Percentiles rank a stretch among this genome's conserved stretches.
These are phyloP conservation scores for Tilletia setariae DNA, from an alignment of 1,284 basidiomycete species.

Conservation along the genomic window DNA sequence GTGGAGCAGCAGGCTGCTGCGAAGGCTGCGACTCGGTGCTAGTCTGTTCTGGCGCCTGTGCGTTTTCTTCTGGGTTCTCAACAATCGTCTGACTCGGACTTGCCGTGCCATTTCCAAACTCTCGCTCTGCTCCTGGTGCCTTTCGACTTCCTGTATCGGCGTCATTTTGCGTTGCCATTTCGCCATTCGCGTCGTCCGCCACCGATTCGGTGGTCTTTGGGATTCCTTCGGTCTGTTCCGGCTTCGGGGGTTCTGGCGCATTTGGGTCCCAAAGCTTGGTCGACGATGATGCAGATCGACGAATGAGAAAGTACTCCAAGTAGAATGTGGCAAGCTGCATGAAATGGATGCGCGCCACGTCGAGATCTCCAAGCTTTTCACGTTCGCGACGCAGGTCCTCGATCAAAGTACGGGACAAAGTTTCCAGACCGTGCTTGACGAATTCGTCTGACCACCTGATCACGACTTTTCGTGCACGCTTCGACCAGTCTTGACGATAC, in stretches of 20 bases:
- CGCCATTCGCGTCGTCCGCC: constrained; percentile 17
- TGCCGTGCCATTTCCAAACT: background rate
- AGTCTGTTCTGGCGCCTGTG: too few species aligned
- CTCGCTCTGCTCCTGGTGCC: background rate
- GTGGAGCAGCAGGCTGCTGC: too few species aligned
- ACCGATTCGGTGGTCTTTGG: constrained; percentile 5
- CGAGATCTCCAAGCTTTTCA: constrained; percentile 49
- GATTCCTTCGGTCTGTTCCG: background rate
- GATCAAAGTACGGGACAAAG: constrained; percentile 38
- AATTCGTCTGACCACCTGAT: constrained; percentile 48
- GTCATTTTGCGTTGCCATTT: too few species aligned
- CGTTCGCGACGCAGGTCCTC: constrained; percentile 51
- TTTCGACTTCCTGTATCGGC: background rate
- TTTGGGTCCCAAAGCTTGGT: constrained; percentile 13
- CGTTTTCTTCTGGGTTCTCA: background rate
- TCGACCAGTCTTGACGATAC: constrained; percentile 40
- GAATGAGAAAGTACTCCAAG: constrained; percentile 49
- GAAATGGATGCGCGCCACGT: constrained; percentile 43
- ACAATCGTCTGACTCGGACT: too few species aligned
- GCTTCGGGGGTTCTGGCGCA: background rate
- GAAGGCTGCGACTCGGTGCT: too few species aligned
- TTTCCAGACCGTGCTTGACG: constrained; percentile 44
- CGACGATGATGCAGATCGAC: constrained; percentile 23
- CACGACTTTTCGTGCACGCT: constrained; percentile 31
- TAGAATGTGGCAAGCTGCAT: constrained; percentile 50